phyloP scores from a whole-genome alignment of 2,329 filamentous ascomycete species.

The Periglandula ipomoeae region DNA sequence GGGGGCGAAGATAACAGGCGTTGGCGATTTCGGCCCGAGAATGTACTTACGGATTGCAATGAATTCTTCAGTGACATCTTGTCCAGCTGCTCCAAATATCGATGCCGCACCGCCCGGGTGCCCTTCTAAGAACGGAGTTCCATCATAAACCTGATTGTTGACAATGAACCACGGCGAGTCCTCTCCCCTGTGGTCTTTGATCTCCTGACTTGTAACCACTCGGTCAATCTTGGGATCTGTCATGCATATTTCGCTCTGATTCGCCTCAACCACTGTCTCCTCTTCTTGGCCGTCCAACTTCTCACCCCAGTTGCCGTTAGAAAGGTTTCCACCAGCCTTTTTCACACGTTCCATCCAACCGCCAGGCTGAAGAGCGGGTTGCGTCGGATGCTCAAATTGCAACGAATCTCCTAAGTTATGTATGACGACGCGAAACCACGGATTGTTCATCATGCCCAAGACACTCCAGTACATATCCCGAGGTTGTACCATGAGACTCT shows the following conservation, averaged over 20 bases:
- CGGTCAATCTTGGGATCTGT: conserved; percentile 56
- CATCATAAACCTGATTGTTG: conserved; percentile 82
- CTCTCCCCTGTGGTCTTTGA: conserved; percentile 57
- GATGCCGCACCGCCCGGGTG: conserved; percentile 83
- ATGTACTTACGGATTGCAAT: conserved; percentile 71
- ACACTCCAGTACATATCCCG: conserved; percentile 96
- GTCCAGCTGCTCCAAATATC: conserved; percentile 72
- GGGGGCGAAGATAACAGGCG: too few species aligned
- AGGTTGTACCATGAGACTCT: conserved; percentile 76
- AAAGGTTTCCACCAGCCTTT: conserved; percentile 67
- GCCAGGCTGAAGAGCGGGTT: conserved; percentile 64
- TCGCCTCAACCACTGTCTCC: conserved; percentile 33
- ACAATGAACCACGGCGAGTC: conserved; percentile 78
- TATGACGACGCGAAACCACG: conserved; percentile 80
- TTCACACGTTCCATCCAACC: conserved; percentile 95
- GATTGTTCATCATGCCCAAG: conserved; percentile 96
- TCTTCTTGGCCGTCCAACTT: conserved; percentile 44
- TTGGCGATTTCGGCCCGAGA: background rate
- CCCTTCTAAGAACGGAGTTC: conserved; percentile 66
- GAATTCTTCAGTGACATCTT: conserved; percentile 82
- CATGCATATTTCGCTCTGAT: conserved; percentile 64
- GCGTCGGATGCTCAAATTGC: conserved; percentile 81
- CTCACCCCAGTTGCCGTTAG: conserved; percentile 81
- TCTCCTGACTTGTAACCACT: conserved; percentile 59
- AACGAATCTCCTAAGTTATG: conserved; percentile 52